Base-by-base conservation (phyloP, 306 rosid species). In the Quillaja saponaria region DNA sequence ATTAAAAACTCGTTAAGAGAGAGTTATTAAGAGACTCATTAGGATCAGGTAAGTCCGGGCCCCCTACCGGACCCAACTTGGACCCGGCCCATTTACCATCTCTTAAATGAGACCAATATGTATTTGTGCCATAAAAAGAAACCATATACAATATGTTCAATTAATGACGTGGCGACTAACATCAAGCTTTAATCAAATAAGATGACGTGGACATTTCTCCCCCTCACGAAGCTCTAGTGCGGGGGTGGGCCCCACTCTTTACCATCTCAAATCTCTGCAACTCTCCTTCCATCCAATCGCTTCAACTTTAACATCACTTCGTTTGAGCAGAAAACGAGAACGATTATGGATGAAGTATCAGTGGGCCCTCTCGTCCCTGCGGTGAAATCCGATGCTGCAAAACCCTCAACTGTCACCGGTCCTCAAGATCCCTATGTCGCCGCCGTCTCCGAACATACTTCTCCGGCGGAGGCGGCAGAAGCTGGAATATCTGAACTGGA, bases 301-400 rank as follows among this genome's bases (percentile, higher is more conserved):
- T 25, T 4, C 31, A 1, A 25, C 31, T n/a, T n/a, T n/a, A n/a
- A 25, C 31, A 25, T 4, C 31, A 25, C 31, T 25, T 25, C 4
- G 31, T 25, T 25, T 25, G 31, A 25, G 31, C 31, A 1, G 4
- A 2, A 25, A 25, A 25, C 31, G 31, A 25, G 31, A 25, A 25
- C 31, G 4, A 25, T 28, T 12, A 80, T 80, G 85, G 85, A 80
- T 28, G 76, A 76, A 6, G 63, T 64, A 60, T 76, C 85, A n/a
- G 74, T 66, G 50, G 85, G 81, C 69, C 81, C 85, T 31, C 46
- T 80, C 0, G 85, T 80, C 59, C 85, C 85, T 58, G 85, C 81
- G 66, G 73, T 80, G 3, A 80, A 72, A 55, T 65, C 85, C 10
- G 79, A 68, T 6, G 48, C 8, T 1, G 37, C 76, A 0, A 72